Evolutionary conservation across 805 yeast species (phyloP), one percentile per base, ranked within the genome.

Genomic region (Saccharomycopsis lassenensis): DNA sequence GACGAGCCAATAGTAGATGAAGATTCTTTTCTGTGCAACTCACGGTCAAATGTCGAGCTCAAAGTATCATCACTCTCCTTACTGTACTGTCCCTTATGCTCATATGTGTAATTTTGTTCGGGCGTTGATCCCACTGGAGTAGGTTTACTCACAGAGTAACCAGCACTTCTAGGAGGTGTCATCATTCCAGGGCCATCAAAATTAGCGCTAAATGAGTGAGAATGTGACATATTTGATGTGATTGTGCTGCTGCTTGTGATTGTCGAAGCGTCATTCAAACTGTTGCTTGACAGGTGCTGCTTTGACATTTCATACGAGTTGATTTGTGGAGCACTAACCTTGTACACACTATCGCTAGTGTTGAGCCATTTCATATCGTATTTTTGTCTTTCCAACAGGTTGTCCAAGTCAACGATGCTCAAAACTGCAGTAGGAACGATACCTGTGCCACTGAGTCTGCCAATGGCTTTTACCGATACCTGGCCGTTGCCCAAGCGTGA

Each of bases 381-480:
- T 7, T 29, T 29, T 2, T 22, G 35, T 24, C 36, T 35, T 11
- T 22, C 24, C 37, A 17, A 35, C 25, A 14, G n/a, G 26, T 28
- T 37, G 25, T 36, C 39, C 21, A 40, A 18, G 18, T 36, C 44
- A 11, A 38, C 42, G 24, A 37, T 34, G 16, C 23, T 29, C 15
- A 41, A 33, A 7, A 37, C 33, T 11, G 24, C 14, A 5, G 33
- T 31, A 7, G 42, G 44, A n/a, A 37, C 17, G 12, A 41, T 5
- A 5, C 44, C 44, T 6, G 33, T 22, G 5, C 29, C 20, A 6
- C 36, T 17, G 4, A 36, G 26, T 28, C 44, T 23, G 2, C 44
- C 41, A 25, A 73, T 61, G n/a, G 70, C 65, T 49, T 71, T 71
- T 6, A 70, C 79, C 29, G 70, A 50, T 2, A 72, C 51, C 75